phyloP scores from a whole-genome alignment of 345 rosid genomes.

The Schrenkiella parvula region DNA sequence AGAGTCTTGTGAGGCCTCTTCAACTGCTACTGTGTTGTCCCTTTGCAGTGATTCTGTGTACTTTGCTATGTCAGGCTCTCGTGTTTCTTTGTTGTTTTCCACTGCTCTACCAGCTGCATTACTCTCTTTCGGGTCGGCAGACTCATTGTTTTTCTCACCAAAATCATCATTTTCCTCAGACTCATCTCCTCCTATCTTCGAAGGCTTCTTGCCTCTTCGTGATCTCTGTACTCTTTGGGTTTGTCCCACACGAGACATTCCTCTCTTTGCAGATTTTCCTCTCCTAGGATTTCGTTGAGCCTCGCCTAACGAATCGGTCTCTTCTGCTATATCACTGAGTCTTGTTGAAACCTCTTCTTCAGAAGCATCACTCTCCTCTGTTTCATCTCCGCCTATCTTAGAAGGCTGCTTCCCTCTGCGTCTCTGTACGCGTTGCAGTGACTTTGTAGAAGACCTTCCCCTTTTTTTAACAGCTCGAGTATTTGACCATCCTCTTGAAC shows the following conservation, averaged over 20 bases:
- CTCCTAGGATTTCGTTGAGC: constrained; percentile 11
- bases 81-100: constrained; percentile 23
- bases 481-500: constrained; percentile 60
- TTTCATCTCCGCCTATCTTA: constrained; percentile 46
- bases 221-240: constrained; percentile 28
- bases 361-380: constrained; percentile 44
- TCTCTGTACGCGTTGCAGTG: constrained; percentile 39
- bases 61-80: constrained; percentile 15
- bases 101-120: constrained; percentile 11
- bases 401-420: constrained; percentile 48
- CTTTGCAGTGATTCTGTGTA: constrained; percentile 19
- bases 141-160: constrained; percentile 20
- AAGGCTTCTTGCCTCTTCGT: constrained; percentile 42
- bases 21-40: constrained; percentile 29
- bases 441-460: constrained; percentile 33
- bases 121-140: constrained; percentile 16
- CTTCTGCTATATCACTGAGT: constrained; percentile 24
- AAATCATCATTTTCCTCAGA: constrained; percentile 46
- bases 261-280: constrained; percentile 23
- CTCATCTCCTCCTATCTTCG: constrained; percentile 44
- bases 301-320: not conserved
- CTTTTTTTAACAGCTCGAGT: constrained; percentile 36
- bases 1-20: constrained; percentile 21
- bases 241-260: constrained; percentile 23
- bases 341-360: constrained; percentile 30